Conservation (phyloP, 2,329 filamentous ascomycete species). For the Polychaeton citri region DNA sequence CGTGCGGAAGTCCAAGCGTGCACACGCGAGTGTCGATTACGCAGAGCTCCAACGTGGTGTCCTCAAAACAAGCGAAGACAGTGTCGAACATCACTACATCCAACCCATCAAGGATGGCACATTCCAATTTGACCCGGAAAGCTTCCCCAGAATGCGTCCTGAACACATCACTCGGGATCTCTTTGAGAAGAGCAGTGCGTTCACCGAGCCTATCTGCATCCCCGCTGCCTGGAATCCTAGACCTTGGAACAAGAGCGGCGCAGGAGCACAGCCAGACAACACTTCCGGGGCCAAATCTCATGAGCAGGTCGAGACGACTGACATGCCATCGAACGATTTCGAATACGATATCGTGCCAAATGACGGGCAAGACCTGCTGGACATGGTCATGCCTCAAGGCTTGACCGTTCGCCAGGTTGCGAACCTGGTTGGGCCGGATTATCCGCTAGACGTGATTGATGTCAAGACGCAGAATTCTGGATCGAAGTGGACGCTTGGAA, state of each 20-base stretch:
- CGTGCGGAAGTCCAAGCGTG: constrained; percentile 52
- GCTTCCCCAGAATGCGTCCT: constrained; percentile 49
- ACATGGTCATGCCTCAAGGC: constrained; percentile 54
- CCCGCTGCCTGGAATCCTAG: constrained; percentile 48
- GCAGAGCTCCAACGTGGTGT: constrained; percentile 54
- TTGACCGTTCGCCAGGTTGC: constrained; percentile 51
- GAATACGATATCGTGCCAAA: constrained; percentile 39
- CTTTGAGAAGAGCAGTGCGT: constrained; percentile 49
- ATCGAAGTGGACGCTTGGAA: constrained; percentile 50
- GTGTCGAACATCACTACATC: constrained; percentile 54
- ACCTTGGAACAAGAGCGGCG: constrained; percentile 22
- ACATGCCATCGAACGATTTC: constrained; percentile 24
- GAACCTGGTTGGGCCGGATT: constrained; percentile 49
- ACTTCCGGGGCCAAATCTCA: constrained; percentile 15
- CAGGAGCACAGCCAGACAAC: constrained; percentile 1
- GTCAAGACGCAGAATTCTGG: constrained; percentile 56
- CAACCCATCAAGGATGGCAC: constrained; percentile 52
- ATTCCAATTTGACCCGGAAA: constrained; percentile 47
- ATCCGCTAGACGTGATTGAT: constrained; percentile 53
- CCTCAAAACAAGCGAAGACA: constrained; percentile 51
- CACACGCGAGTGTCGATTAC: constrained; percentile 54
- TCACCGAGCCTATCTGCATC: constrained; percentile 54
- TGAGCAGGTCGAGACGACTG: constrained; percentile 2
- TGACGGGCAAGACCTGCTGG: constrained; percentile 50
- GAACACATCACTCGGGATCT: constrained; percentile 50